Conservation (phyloP, 2,329 filamentous ascomycete species). For the Phaeophleospora eucalypticola region DNA sequence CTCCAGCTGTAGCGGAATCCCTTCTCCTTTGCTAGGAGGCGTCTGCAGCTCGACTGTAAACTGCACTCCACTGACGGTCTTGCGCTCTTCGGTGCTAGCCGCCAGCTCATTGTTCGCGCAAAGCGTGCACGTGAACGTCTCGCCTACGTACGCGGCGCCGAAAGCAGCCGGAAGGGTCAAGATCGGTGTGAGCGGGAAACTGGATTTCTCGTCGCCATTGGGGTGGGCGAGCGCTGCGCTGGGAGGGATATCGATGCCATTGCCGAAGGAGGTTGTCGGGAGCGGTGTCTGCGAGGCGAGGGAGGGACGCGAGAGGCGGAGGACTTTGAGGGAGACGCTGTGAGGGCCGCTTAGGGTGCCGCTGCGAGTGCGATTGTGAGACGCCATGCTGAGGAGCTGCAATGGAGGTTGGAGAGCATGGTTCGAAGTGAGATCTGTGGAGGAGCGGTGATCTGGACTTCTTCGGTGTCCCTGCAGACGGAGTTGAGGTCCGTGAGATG, state of each 20-base stretch:
- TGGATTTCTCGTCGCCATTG: constrained; percentile 42
- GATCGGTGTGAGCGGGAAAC: constrained; percentile 56
- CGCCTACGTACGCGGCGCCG: constrained; percentile 90
- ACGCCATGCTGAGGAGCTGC: constrained; percentile 14
- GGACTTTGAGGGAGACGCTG: constrained; percentile 74
- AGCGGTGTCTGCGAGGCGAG: constrained; percentile 67
- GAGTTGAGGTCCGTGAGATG: constrained; percentile 1
- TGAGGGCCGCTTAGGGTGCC: constrained; percentile 56
- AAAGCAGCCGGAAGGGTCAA: constrained; percentile 88
- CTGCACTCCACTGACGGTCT: constrained; percentile 66
- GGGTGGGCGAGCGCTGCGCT: constrained; percentile 74
- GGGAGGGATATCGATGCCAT: constrained; percentile 48
- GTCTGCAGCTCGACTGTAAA: constrained; percentile 96
- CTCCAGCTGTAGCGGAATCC: constrained; percentile 55
- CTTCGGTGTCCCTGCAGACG: too few species aligned
- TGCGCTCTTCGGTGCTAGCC: constrained; percentile 29
- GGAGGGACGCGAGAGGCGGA: constrained; percentile 78
- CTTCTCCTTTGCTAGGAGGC: constrained; percentile 61
- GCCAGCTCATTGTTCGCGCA: constrained; percentile 86
- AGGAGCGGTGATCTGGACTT: too few species aligned
- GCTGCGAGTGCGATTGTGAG: constrained; percentile 37
- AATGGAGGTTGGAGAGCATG: not conserved
- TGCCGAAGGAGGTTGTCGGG: constrained; percentile 47
- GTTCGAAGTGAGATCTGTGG: not conserved
- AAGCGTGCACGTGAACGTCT: constrained; percentile 89